These are phyloP conservation scores for Collybia sordida DNA, from an alignment of 768 basidiomycete species.

Conservation along the genomic window DNA sequence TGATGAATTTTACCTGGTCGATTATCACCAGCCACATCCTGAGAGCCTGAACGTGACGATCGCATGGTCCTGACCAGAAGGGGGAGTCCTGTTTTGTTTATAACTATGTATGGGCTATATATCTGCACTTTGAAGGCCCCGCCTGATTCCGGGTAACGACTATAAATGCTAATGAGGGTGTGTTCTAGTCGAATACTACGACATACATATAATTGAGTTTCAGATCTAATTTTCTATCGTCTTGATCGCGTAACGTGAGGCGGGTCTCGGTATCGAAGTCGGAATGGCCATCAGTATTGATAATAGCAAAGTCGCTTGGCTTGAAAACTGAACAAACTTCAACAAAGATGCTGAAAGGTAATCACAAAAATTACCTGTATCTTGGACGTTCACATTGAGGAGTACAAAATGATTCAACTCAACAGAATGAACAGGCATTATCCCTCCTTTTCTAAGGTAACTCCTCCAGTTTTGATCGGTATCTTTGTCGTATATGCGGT, in stretches of 20 bases:
- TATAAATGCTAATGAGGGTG: constrained; percentile 17
- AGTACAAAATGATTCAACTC: constrained; percentile 88
- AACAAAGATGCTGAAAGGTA: background rate
- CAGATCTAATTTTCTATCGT: constrained; percentile 75
- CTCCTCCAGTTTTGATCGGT: constrained; percentile 93
- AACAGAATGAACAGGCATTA: constrained; percentile 96
- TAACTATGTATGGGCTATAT: constrained; percentile 83
- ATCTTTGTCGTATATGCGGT: constrained; percentile 96
- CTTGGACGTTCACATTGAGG: constrained; percentile 87
- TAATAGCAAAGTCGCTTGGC: constrained; percentile 95
- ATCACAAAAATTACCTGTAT: constrained; percentile 61
- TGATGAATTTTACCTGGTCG: constrained; percentile 47
- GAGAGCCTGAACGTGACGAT: constrained; percentile 58
- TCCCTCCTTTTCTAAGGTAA: constrained; percentile 88
- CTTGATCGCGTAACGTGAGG: constrained; percentile 70
- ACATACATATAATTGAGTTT: constrained; percentile 89
- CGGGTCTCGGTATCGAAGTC: constrained; percentile 82
- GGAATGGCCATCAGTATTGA: constrained; percentile 89
- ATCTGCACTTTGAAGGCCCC: constrained; percentile 97
- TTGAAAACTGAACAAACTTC: constrained; percentile 57
- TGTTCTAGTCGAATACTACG: background rate
- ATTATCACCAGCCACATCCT: constrained; percentile 84
- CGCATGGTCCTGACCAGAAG: constrained; percentile 70
- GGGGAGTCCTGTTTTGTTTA: constrained; percentile 91
- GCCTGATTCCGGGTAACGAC: constrained; percentile 84